Conservation (phyloP, 768 basidiomycete species). For the Gymnopilus junonius region DNA sequence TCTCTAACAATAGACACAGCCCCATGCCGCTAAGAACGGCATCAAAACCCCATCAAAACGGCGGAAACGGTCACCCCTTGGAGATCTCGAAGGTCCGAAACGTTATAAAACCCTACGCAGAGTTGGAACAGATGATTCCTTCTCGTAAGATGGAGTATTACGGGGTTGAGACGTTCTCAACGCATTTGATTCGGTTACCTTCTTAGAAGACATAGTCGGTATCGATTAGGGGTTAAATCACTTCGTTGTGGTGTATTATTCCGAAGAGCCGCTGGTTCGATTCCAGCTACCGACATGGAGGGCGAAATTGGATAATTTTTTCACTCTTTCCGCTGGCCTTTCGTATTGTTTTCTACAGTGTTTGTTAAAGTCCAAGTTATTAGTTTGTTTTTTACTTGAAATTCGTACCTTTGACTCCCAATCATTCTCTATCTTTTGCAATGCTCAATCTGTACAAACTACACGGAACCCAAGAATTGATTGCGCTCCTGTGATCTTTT, state of each 20-base stretch:
- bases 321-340: background rate
- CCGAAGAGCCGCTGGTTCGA: slow-evolving; percentile 39
- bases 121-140: background rate
- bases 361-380: no score
- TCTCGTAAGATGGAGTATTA: background rate
- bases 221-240: slow-evolving; percentile 42
- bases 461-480: no score
- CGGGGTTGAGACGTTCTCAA: background rate
- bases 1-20: background rate
- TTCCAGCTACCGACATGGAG: slow-evolving; percentile 35
- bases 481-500: no score
- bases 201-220: slow-evolving; percentile 14
- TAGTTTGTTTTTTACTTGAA: no score
- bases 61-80: slow-evolving; percentile 1
- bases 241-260: slow-evolving; percentile 31
- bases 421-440: no score
- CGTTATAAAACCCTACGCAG: background rate
- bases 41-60: slow-evolving; percentile 1
- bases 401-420: no score
- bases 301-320: no score
- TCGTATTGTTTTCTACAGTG: no score
- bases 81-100: background rate
- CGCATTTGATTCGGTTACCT: background rate
- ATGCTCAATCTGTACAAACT: no score
- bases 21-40: background rate